A percentile compares a stretch with the other conserved stretches of the same genome.
Evolutionary conservation across 176 grass and related monocot genomes (phyloP).

Genomic region (Carex pumila): DNA sequence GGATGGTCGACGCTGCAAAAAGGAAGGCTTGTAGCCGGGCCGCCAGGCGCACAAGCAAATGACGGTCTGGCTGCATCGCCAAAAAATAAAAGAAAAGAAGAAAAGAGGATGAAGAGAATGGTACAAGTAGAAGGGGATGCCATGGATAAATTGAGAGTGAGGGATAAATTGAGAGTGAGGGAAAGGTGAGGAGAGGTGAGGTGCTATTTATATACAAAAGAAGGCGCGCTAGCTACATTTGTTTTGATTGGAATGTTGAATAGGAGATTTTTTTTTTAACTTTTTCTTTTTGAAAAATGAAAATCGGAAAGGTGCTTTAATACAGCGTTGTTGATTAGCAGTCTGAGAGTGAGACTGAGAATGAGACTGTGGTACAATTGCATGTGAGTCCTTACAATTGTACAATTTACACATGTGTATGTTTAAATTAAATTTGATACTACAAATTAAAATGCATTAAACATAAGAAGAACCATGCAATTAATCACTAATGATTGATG

Average conservation of each 20-base stretch:
- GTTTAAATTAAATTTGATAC: neutral
- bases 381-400: neutral
- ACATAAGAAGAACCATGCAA: neutral
- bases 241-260: neutral
- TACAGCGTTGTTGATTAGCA: neutral
- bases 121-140: neutral
- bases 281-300: neutral
- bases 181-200: neutral
- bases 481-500: neutral
- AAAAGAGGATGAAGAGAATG: slow-evolving; percentile 7
- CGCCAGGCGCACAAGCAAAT: slow-evolving; percentile 57
- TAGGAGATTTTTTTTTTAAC: neutral
- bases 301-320: neutral
- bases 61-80: neutral
- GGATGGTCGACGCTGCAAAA: slow-evolving; percentile 40
- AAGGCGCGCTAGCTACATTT: slow-evolving; percentile 6
- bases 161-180: neutral
- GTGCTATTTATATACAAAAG: slow-evolving; percentile 12
- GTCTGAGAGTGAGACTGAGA: neutral
- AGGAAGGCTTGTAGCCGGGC: slow-evolving; percentile 26
- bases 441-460: neutral
- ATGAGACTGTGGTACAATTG: neutral
- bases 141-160: neutral
- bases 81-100: neutral
- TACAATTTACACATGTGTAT: neutral